Conservation (phyloP, 2,329 filamentous ascomycete genomes). For the Calonectria hawksworthii region DNA sequence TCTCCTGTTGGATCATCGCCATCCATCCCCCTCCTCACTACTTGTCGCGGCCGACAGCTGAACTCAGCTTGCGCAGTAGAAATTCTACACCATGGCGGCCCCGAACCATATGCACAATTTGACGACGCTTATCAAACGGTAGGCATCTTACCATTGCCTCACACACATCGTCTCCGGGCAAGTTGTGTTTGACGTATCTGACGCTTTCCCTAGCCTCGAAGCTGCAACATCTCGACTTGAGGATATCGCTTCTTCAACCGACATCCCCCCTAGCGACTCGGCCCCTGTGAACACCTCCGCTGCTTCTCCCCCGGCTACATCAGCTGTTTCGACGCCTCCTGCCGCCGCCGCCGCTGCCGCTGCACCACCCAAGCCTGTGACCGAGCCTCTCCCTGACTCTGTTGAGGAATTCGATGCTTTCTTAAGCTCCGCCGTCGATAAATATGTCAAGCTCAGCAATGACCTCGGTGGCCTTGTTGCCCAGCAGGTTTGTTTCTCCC, state of each 20-base stretch:
- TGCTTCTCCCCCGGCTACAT: conserved; percentile 47
- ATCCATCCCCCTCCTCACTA: background rate
- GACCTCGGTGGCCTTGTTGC: conserved; percentile 83
- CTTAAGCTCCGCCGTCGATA: conserved; percentile 79
- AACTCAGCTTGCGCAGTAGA: background rate
- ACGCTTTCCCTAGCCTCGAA: conserved; percentile 81
- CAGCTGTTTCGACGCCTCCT: conserved; percentile 52
- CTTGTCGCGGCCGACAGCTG: background rate
- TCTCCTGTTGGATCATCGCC: background rate
- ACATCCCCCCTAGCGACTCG: conserved; percentile 65
- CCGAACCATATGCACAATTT: conserved; percentile 94
- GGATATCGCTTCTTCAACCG: conserved; percentile 89
- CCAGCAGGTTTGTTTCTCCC: conserved; percentile 75
- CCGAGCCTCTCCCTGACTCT: conserved; percentile 77
- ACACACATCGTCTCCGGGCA: background rate
- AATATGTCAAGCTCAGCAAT: conserved; percentile 83
- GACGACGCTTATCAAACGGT: conserved; percentile 98
- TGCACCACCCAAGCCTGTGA: conserved; percentile 54
- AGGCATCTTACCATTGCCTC: conserved; percentile 41
- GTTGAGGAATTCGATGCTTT: conserved; percentile 91
- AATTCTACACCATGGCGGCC: conserved; percentile 71
- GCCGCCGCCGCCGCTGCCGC: conserved; percentile 42
- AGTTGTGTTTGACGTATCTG: conserved; percentile 52
- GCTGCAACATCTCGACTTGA: conserved; percentile 96
- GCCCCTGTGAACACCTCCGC: conserved; percentile 59